A percentile compares a stretch with the other conserved stretches of the same genome.
Evolutionary conservation across 257 asterid species (phyloP).

Genomic region (Solanum etuberosum): DNA sequence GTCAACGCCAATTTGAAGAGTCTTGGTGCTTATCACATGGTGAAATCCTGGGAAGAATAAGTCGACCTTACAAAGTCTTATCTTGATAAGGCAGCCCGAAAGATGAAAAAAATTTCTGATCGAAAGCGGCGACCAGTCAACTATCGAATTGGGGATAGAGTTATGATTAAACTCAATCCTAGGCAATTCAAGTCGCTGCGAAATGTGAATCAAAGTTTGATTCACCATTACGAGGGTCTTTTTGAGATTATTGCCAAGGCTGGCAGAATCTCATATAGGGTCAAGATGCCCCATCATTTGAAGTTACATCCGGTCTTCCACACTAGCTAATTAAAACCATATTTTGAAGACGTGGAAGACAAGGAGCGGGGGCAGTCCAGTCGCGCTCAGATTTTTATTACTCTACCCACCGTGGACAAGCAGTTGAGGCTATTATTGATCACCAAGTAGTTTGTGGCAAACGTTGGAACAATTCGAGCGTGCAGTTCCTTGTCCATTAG

Average conservation of each 20-base stretch:
- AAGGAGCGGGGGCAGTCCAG: neutral
- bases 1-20: too few species aligned
- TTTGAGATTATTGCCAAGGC: neutral
- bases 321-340: neutral
- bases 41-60: too few species aligned
- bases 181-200: neutral
- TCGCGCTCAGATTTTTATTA: neutral
- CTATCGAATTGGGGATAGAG: too few species aligned
- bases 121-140: neutral
- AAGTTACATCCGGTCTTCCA: neutral
- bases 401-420: neutral
- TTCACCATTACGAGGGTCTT: neutral
- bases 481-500: too few species aligned
- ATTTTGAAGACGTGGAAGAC: neutral
- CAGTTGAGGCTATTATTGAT: neutral
- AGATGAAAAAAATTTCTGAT: too few species aligned
- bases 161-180: neutral
- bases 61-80: too few species aligned
- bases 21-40: too few species aligned
- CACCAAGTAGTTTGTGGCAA: neutral
- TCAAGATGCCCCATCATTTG: neutral
- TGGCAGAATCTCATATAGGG: neutral
- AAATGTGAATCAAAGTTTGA: too few species aligned
- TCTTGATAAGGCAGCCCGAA: too few species aligned
- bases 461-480: too few species aligned